Percentiles rank a stretch among this genome's conserved stretches.
These are phyloP conservation scores for Pulveroboletus sp. DNA, from an alignment of 768 basidiomycete genomes.

Conservation along the genomic window DNA sequence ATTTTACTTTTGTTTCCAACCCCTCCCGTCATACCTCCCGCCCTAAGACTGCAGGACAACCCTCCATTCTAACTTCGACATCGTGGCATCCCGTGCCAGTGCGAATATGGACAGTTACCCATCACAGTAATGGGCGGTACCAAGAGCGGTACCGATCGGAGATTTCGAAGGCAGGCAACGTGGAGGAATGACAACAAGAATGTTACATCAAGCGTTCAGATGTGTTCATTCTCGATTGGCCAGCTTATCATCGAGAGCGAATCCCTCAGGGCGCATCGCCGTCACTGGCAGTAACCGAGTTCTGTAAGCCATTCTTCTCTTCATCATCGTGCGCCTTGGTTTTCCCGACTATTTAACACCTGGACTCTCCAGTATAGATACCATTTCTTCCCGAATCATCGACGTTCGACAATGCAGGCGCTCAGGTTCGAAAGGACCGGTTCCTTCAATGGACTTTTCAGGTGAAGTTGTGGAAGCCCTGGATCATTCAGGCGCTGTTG, in stretches of 20 bases:
- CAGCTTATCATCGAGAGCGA: background rate
- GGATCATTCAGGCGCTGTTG: conserved; percentile 19
- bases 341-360: background rate
- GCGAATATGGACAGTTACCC: too few relatives aligned
- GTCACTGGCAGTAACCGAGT: background rate
- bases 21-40: too few relatives aligned
- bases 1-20: too few relatives aligned
- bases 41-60: too few relatives aligned
- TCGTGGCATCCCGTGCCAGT: too few relatives aligned
- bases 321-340: background rate
- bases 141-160: background rate
- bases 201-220: conserved; percentile 8
- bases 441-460: conserved; percentile 33
- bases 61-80: too few relatives aligned
- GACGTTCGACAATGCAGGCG: conserved; percentile 26
- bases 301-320: conserved; percentile 1
- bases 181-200: conserved; percentile 6
- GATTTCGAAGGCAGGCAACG: conserved; percentile 8
- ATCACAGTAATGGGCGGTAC: background rate
- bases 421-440: conserved; percentile 32
- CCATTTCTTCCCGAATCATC: background rate
- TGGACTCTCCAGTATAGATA: background rate
- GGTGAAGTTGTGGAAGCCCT: conserved; percentile 33
- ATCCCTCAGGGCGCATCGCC: background rate
- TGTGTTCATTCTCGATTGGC: background rate